A percentile compares a stretch with the other conserved stretches of the same genome.
Conservation (phyloP, 2,329 filamentous ascomycete genomes). For the Fusarium aywerte region DNA sequence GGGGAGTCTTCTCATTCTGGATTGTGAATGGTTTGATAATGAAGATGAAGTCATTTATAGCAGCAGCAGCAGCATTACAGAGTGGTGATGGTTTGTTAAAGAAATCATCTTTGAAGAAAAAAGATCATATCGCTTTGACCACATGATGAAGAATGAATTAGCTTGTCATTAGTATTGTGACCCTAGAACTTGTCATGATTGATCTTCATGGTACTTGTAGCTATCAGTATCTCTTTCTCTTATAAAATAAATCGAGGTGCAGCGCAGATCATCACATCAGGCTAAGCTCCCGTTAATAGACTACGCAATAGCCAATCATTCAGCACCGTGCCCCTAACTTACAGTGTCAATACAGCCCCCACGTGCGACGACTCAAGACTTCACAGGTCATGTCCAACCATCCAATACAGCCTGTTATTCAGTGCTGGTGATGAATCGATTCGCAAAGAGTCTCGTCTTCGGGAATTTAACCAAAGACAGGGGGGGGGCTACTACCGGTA, state of each 20-base stretch:
- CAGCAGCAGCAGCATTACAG: neutral
- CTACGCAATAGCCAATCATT: slow-evolving; percentile 40
- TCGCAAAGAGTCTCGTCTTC: slow-evolving; percentile 1
- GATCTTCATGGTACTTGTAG: neutral
- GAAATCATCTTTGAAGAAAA: neutral
- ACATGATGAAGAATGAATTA: neutral
- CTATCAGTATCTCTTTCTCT: neutral
- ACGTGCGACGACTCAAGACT: slow-evolving; percentile 33
- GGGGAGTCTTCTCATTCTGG: slow-evolving; percentile 28
- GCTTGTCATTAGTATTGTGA: neutral
- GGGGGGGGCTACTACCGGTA: no score
- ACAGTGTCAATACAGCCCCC: slow-evolving; percentile 13
- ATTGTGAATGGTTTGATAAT: slow-evolving; percentile 18
- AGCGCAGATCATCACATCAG: slow-evolving; percentile 1
- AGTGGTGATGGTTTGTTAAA: no score
- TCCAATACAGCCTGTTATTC: slow-evolving; percentile 14
- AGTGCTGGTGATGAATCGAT: slow-evolving; percentile 12
- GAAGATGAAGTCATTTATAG: slow-evolving; percentile 36
- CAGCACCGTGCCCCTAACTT: slow-evolving; percentile 32
- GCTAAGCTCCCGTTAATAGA: slow-evolving; percentile 10
- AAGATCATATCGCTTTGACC: neutral
- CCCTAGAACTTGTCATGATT: neutral
- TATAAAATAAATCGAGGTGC: neutral
- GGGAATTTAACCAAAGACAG: neutral
- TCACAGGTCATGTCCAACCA: neutral